Conservation (phyloP, 2,329 filamentous ascomycete genomes). For the Diaporthe batatas region DNA sequence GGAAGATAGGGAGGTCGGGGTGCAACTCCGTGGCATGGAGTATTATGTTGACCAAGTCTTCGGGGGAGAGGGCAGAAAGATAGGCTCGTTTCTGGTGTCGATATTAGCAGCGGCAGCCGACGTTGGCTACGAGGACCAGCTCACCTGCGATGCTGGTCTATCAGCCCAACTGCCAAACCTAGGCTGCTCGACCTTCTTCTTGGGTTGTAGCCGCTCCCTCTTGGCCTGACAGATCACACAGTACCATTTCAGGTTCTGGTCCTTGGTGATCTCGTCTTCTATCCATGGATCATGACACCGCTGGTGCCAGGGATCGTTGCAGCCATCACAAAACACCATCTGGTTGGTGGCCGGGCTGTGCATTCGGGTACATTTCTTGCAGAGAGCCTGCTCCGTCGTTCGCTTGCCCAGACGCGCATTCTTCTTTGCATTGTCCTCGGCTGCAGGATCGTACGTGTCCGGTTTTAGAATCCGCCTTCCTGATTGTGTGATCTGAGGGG, state of each 20-base stretch:
- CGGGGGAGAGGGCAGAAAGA: conserved; percentile 70
- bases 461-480: conserved; percentile 79
- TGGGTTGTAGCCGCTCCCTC: conserved; percentile 49
- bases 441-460: conserved; percentile 70
- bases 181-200: conserved; percentile 44
- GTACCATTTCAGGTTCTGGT: conserved; percentile 78
- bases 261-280: conserved; percentile 74
- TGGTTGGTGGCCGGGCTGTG: conserved; percentile 80
- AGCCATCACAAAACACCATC: conserved; percentile 89
- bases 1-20: conserved; percentile 77
- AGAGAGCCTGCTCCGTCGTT: conserved; percentile 72
- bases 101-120: neutral
- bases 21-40: conserved; percentile 71
- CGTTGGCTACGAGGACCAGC: conserved; percentile 19
- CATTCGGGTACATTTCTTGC: conserved; percentile 79
- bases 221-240: conserved; percentile 72
- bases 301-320: conserved; percentile 84
- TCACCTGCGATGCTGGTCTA: conserved; percentile 57
- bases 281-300: conserved; percentile 84
- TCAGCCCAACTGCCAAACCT: conserved; percentile 50
- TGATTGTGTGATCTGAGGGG: conserved; percentile 79
- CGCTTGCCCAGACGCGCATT: conserved; percentile 67
- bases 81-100: conserved; percentile 70
- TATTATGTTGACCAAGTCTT: conserved; percentile 74
- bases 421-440: conserved; percentile 58